Evolutionary conservation across 768 basidiomycete species (phyloP).

Genomic region (Pluteus cervinus): DNA sequence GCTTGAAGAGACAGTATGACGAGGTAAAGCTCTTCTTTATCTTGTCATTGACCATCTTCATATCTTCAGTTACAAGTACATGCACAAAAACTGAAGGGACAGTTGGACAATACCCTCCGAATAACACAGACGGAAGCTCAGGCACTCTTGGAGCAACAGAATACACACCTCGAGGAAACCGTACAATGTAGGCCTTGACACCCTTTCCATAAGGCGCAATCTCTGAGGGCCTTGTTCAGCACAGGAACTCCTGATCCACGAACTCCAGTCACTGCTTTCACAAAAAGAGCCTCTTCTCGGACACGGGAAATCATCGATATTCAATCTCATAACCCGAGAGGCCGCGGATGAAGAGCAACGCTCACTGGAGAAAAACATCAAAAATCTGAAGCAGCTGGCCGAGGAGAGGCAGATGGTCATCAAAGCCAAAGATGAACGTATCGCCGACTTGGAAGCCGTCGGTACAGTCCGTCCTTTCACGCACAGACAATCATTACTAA

Average conservation of each 20-base stretch:
- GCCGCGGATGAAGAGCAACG: slow-evolving; percentile 66
- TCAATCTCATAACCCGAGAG: slow-evolving; percentile 69
- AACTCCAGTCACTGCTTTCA: slow-evolving; percentile 49
- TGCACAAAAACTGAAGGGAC: slow-evolving; percentile 39
- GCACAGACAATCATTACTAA: slow-evolving; percentile 2
- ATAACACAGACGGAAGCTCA: slow-evolving; percentile 66
- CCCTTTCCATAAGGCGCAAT: slow-evolving; percentile 3
- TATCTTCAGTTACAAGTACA: slow-evolving; percentile 33
- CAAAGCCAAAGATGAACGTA: slow-evolving; percentile 37
- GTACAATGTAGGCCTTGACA: slow-evolving; percentile 38
- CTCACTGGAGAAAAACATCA: slow-evolving; percentile 40
- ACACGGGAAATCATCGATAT: slow-evolving; percentile 40
- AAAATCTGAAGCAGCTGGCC: slow-evolving; percentile 33
- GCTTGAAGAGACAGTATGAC: slow-evolving; percentile 11
- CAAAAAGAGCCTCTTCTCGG: slow-evolving; percentile 49
- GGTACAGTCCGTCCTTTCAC: slow-evolving; percentile 30
- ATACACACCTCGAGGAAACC: slow-evolving; percentile 43
- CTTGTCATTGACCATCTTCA: background rate
- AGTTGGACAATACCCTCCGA: slow-evolving; percentile 54
- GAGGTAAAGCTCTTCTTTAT: slow-evolving; percentile 7
- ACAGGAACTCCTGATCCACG: slow-evolving; percentile 47
- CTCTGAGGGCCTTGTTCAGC: slow-evolving; percentile 30
- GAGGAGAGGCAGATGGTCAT: slow-evolving; percentile 37
- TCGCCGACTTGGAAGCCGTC: slow-evolving; percentile 38
- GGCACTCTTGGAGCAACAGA: slow-evolving; percentile 39